A percentile compares a stretch with the other conserved stretches of the same genome.
These are phyloP conservation scores for Ehretia macrophylla DNA, from an alignment of 257 asterid genomes.

Conservation along the genomic window DNA sequence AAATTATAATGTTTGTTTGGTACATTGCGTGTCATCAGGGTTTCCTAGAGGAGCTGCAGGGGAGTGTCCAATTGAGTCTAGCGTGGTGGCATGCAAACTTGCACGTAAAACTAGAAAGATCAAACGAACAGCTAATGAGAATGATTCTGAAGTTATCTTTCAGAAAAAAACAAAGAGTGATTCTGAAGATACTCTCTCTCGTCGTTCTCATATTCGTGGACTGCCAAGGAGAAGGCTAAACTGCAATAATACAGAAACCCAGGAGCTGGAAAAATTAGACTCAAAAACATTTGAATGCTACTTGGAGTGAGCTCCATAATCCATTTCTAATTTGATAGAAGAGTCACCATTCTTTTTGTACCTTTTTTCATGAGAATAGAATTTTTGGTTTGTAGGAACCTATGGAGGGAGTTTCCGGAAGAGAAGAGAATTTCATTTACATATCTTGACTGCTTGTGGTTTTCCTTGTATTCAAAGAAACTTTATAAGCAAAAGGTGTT, in stretches of 20 bases:
- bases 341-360: not conserved
- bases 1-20: not conserved
- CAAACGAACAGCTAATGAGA: conserved; percentile 9
- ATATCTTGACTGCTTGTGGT: conserved; percentile 55
- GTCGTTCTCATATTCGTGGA: conserved; percentile 28
- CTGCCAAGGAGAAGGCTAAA: conserved; percentile 26
- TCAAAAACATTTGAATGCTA: conserved; percentile 31
- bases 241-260: conserved; percentile 8
- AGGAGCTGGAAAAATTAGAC: conserved; percentile 39
- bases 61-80: not conserved
- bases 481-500: conserved; percentile 27
- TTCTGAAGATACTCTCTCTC: conserved; percentile 21
- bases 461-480: conserved; percentile 26
- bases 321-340: not conserved
- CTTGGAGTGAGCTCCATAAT: conserved; percentile 34
- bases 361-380: not conserved
- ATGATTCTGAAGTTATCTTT: conserved; percentile 25
- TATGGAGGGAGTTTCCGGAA: conserved; percentile 45
- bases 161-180: too few species aligned
- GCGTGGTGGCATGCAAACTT: not conserved
- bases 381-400: conserved; percentile 28
- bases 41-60: conserved; percentile 1
- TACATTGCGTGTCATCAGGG: not conserved
- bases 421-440: conserved; percentile 40
- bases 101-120: conserved; percentile 22